phyloP scores from a whole-genome alignment of 2,329 filamentous ascomycete genomes.

The Alternaria solani region DNA sequence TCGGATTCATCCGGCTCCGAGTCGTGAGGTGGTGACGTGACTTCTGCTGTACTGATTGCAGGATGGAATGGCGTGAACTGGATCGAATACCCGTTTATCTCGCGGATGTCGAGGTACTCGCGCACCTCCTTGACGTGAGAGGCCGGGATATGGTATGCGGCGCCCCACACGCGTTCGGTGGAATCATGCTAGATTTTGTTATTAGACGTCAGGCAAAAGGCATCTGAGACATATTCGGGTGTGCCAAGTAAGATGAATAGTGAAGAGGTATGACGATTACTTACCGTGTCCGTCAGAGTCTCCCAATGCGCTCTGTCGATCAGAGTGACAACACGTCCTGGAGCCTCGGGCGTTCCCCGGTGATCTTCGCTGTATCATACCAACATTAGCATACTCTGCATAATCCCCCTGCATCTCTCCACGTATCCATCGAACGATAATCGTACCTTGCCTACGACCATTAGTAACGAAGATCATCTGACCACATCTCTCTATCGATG shows the following conservation, averaged over 20 bases:
- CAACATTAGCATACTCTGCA: slow-evolving; percentile 5
- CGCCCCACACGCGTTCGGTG: slow-evolving; percentile 81
- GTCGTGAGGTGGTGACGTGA: slow-evolving; percentile 2
- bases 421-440: background rate
- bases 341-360: slow-evolving; percentile 84
- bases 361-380: slow-evolving; percentile 78
- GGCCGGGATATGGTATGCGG: slow-evolving; percentile 83
- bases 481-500: background rate
- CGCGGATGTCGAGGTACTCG: slow-evolving; percentile 90
- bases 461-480: background rate
- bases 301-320: slow-evolving; percentile 87
- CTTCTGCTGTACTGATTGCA: slow-evolving; percentile 50
- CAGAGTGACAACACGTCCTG: slow-evolving; percentile 91
- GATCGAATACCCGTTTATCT: slow-evolving; percentile 97
- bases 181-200: slow-evolving; percentile 50
- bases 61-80: slow-evolving; percentile 88
- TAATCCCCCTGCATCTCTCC: background rate
- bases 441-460: slow-evolving; percentile 46
- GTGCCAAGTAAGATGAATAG: slow-evolving; percentile 41
- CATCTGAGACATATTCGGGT: too few species aligned
- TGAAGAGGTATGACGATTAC: slow-evolving; percentile 3
- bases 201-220: background rate
- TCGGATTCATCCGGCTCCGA: background rate
- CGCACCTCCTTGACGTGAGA: slow-evolving; percentile 80
- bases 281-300: slow-evolving; percentile 70